Conservation (phyloP, 805 yeast genomes). For the Saccharomyces kudriavzevii region DNA sequence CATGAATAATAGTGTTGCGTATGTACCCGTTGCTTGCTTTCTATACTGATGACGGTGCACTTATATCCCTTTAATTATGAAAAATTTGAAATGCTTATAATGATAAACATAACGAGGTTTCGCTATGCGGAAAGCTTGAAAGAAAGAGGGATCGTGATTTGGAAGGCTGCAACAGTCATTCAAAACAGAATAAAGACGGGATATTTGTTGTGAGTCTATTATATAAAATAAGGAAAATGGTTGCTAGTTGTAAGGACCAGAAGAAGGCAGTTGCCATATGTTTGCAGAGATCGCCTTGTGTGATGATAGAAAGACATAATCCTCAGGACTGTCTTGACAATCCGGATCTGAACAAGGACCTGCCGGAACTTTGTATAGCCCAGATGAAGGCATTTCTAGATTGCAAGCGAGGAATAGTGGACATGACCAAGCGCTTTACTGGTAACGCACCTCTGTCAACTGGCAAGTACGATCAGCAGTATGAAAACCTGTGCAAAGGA, state of each 20-base stretch:
- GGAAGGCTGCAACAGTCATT: not conserved
- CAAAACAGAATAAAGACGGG: not conserved
- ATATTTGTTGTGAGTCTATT: not conserved
- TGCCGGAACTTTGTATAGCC: conserved; percentile 84
- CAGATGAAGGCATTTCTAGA: conserved; percentile 81
- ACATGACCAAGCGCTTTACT: conserved; percentile 81
- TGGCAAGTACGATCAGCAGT: conserved; percentile 85
- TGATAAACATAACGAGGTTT: not conserved
- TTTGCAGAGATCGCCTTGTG: conserved; percentile 94
- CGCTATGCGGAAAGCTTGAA: not conserved
- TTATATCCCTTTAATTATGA: not conserved
- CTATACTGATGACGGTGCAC: not conserved
- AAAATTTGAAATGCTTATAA: not conserved
- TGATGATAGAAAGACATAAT: conserved; percentile 76
- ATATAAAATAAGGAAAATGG: conserved; percentile 32
- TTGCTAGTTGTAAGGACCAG: conserved; percentile 87
- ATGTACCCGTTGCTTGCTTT: not conserved
- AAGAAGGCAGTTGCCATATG: conserved; percentile 93
- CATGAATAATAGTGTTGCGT: conserved; percentile 31
- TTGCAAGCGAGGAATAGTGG: conserved; percentile 85
- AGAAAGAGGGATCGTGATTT: not conserved
- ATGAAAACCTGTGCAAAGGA: conserved; percentile 70
- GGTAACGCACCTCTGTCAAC: conserved; percentile 92
- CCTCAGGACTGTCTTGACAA: conserved; percentile 82
- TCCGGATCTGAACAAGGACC: conserved; percentile 63